These are phyloP conservation scores for Calonectria honghensis DNA, from an alignment of 2,329 filamentous ascomycete genomes.

Conservation along the genomic window DNA sequence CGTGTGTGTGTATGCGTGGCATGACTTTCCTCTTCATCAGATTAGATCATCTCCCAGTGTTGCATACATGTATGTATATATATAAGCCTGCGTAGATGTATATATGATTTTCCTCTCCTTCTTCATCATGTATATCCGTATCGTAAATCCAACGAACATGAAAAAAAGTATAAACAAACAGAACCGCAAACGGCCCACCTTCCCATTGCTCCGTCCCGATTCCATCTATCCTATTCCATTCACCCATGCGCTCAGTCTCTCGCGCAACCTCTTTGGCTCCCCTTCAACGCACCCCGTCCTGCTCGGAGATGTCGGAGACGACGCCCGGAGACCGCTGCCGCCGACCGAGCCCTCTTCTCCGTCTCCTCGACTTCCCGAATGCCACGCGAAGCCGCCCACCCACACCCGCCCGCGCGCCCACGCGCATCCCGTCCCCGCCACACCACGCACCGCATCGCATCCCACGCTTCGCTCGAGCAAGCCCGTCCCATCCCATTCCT, in stretches of 20 bases:
- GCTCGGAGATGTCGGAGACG: slow-evolving; percentile 54
- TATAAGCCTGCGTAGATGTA: not conserved
- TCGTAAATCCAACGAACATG: not conserved
- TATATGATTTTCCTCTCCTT: not conserved
- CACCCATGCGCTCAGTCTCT: slow-evolving; percentile 24
- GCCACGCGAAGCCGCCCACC: not conserved
- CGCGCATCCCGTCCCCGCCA: slow-evolving; percentile 23
- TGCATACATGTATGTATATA: not conserved
- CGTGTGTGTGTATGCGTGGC: not conserved
- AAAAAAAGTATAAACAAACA: slow-evolving; percentile 1
- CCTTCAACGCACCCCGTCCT: not conserved
- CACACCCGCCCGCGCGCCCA: not conserved
- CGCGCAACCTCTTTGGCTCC: slow-evolving; percentile 17
- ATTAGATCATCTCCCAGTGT: slow-evolving; percentile 12
- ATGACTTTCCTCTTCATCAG: slow-evolving; percentile 2
- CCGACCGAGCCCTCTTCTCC: slow-evolving; percentile 17
- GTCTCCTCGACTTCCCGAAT: slow-evolving; percentile 3
- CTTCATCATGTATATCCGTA: not conserved
- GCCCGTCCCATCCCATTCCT: slow-evolving; percentile 13
- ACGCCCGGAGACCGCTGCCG: slow-evolving; percentile 35
- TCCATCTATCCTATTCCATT: slow-evolving; percentile 45
- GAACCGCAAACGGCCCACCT: slow-evolving; percentile 8
- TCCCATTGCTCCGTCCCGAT: slow-evolving; percentile 40
- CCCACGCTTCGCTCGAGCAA: not conserved
- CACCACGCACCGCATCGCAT: slow-evolving; percentile 9